These are phyloP conservation scores for Oropetium thomaeum DNA, from an alignment of 176 grass and related monocot genomes.

Conservation along the genomic window DNA sequence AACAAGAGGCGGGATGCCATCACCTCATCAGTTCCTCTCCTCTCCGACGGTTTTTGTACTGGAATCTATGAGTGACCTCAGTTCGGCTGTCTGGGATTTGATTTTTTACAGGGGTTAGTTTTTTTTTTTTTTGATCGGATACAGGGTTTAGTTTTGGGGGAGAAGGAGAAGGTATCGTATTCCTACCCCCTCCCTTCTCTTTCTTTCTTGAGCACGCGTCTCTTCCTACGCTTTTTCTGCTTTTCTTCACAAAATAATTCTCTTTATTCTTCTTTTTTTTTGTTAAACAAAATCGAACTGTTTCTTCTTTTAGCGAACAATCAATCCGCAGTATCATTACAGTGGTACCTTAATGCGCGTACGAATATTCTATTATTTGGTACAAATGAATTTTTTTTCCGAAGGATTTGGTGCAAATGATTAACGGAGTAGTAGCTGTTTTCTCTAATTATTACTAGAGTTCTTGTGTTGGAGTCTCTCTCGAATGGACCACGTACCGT, in stretches of 20 bases:
- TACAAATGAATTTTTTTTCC: background rate
- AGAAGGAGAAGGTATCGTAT: background rate
- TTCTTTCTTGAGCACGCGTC: slow-evolving; percentile 16
- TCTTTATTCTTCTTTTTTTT: background rate
- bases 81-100: slow-evolving; percentile 9
- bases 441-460: background rate
- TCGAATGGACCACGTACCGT: background rate
- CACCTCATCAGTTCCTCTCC: background rate
- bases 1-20: slow-evolving; percentile 17
- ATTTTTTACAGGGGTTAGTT: background rate
- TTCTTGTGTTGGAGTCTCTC: background rate
- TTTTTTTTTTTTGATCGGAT: no score
- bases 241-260: background rate
- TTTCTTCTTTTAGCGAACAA: background rate
- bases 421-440: background rate
- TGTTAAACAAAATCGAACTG: background rate
- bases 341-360: background rate
- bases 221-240: background rate
- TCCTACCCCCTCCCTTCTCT: background rate
- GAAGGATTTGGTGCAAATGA: background rate
- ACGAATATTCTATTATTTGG: background rate
- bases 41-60: background rate
- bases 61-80: background rate
- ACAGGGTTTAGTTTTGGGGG: background rate
- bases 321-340: background rate